Conservation (phyloP, 495 filamentous ascomycete genomes). For the Saxispiralis lemnorum region DNA sequence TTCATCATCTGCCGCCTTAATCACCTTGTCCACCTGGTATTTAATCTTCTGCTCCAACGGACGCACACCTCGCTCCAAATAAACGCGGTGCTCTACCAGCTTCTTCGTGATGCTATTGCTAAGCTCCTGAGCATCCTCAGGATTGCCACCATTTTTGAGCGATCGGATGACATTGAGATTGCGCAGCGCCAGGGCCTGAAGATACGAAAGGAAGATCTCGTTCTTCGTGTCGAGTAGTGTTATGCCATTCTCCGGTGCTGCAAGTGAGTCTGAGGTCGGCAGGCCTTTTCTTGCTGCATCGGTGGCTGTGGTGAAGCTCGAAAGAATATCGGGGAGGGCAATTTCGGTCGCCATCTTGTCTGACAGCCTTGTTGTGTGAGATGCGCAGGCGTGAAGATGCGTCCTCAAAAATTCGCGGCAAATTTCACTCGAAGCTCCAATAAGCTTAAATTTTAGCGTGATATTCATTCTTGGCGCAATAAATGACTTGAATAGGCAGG, state of each 20-base stretch:
- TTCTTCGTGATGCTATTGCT: conserved; percentile 54
- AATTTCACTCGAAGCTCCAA: no score
- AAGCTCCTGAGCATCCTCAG: conserved; percentile 13
- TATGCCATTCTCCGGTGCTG: conserved; percentile 65
- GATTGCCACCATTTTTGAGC: conserved; percentile 19
- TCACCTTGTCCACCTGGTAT: conserved; percentile 75
- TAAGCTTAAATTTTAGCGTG: no score
- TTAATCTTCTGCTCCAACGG: conserved; percentile 81
- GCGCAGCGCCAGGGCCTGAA: conserved; percentile 84
- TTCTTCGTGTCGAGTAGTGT: conserved; percentile 89
- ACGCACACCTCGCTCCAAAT: conserved; percentile 75
- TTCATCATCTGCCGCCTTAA: conserved; percentile 68
- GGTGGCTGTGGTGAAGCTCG: conserved; percentile 10
- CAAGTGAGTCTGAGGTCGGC: conserved; percentile 4
- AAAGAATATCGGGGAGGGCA: conserved; percentile 3
- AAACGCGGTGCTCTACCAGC: conserved; percentile 67
- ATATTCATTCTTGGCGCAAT: no score
- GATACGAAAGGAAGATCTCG: conserved; percentile 84
- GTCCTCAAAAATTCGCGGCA: no score
- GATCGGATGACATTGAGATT: conserved; percentile 60
- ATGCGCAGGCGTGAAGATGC: no score
- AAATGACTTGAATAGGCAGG: no score
- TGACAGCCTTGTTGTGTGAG: no score
- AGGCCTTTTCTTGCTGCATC: conserved; percentile 6
- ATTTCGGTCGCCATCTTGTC: conserved; percentile 6